Conservation (phyloP, 2,329 filamentous ascomycete genomes). For the Fusarium veterinarium region DNA sequence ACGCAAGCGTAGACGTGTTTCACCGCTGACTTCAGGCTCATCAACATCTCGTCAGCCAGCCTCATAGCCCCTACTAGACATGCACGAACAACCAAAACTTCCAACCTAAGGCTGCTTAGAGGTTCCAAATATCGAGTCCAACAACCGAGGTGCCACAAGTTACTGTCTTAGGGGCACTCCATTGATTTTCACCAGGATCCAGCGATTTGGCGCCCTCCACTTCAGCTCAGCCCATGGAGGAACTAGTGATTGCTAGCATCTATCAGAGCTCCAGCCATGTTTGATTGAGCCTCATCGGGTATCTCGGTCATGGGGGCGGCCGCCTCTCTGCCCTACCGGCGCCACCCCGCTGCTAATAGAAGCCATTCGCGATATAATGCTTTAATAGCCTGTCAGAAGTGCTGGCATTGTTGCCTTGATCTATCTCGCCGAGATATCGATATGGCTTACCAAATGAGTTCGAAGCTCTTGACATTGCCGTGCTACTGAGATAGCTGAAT, state of each 20-base stretch:
- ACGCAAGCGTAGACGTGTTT: neutral
- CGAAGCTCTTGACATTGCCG: neutral
- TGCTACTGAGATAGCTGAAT: neutral
- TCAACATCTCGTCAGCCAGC: slow-evolving; percentile 10
- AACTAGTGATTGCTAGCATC: slow-evolving; percentile 2
- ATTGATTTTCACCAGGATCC: neutral
- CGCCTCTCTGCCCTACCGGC: neutral
- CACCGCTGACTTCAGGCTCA: neutral
- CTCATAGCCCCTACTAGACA: slow-evolving; percentile 5
- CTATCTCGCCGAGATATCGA: neutral
- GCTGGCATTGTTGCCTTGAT: neutral
- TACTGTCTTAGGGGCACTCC: neutral
- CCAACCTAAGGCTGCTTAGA: neutral
- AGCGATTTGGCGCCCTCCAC: slow-evolving; percentile 1
- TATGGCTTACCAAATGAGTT: neutral
- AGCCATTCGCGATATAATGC: neutral
- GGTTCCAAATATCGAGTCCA: neutral
- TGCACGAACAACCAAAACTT: slow-evolving; percentile 3
- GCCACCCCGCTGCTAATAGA: neutral
- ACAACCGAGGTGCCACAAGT: neutral
- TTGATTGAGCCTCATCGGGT: slow-evolving; percentile 4
- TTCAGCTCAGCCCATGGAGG: slow-evolving; percentile 5
- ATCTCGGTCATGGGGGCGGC: neutral
- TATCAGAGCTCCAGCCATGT: neutral
- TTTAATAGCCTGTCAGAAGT: neutral